Evolutionary conservation across 371 early-diverging fungal species (phyloP).

Genomic region (Dinochytrium kinnereticum): DNA sequence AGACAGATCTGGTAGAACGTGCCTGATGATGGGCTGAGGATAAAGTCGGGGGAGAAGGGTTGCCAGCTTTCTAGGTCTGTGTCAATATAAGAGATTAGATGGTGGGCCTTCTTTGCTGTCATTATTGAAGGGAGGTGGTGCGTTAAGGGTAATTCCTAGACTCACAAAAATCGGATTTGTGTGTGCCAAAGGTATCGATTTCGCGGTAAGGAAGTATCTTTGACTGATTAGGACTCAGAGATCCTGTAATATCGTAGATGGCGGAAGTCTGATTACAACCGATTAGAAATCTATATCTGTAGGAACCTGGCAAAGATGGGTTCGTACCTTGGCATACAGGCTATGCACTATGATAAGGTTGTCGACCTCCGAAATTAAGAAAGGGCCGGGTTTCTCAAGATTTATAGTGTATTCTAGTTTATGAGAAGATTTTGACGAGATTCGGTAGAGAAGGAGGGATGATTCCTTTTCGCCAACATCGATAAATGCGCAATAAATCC

Average conservation of each 20-base stretch:
- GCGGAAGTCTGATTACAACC: neutral
- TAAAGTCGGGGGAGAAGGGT: conserved; percentile 8
- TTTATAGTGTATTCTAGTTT: conserved; percentile 7
- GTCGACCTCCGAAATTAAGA: conserved; percentile 11
- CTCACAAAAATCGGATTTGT: neutral
- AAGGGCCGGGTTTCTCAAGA: conserved; percentile 17
- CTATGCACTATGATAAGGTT: conserved; percentile 12
- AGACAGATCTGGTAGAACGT: neutral
- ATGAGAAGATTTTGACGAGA: conserved; percentile 6
- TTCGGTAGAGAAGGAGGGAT: conserved; percentile 4
- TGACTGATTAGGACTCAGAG: neutral
- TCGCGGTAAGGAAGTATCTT: neutral
- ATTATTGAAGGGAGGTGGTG: neutral
- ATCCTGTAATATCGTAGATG: neutral
- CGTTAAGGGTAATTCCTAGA: too few relatives aligned
- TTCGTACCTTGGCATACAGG: neutral
- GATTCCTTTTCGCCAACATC: neutral
- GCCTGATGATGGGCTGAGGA: conserved; percentile 13
- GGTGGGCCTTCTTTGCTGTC: too few relatives aligned
- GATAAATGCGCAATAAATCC: conserved; percentile 9
- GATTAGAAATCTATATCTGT: neutral
- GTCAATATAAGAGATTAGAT: too few relatives aligned
- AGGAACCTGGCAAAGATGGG: neutral
- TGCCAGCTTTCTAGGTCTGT: conserved; percentile 11
- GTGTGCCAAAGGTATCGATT: neutral